Evolutionary conservation across 2,329 filamentous ascomycete species (phyloP).

Genomic region (Boeremia exigua): DNA sequence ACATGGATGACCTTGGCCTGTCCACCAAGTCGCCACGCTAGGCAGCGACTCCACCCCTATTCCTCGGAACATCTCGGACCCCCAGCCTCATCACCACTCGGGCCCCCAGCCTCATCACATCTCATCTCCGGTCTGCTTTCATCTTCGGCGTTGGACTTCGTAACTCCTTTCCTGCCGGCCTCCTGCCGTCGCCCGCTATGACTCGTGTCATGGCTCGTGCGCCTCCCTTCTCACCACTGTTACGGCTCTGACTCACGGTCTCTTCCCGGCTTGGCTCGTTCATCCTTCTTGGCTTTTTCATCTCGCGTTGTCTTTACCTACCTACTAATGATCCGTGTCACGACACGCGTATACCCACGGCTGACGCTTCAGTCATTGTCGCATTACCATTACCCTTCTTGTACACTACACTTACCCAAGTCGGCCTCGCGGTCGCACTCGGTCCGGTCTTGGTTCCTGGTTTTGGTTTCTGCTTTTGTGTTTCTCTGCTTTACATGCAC

Average conservation of each 20-base stretch:
- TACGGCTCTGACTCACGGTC: slow-evolving; percentile 30
- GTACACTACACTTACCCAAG: slow-evolving; percentile 37
- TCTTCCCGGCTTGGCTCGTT: slow-evolving; percentile 17
- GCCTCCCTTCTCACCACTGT: slow-evolving; percentile 24
- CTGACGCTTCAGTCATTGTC: slow-evolving; percentile 7
- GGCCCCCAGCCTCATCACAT: slow-evolving; percentile 9
- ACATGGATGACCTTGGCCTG: slow-evolving; percentile 62
- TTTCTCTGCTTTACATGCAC: slow-evolving; percentile 19
- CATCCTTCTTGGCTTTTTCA: slow-evolving; percentile 17
- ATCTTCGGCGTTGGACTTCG: slow-evolving; percentile 10
- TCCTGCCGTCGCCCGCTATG: slow-evolving; percentile 20
- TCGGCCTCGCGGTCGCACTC: slow-evolving; percentile 28
- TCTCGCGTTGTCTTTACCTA: slow-evolving; percentile 15
- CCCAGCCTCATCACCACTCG: slow-evolving; percentile 8
- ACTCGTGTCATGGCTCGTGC: slow-evolving; percentile 23
- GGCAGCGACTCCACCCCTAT: slow-evolving; percentile 20
- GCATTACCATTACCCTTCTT: slow-evolving; percentile 32
- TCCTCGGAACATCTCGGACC: slow-evolving; percentile 7
- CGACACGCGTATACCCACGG: slow-evolving; percentile 18
- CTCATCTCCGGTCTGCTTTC: slow-evolving; percentile 25
- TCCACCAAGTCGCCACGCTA: slow-evolving; percentile 40
- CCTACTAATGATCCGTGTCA: slow-evolving; percentile 20
- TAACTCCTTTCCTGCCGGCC: slow-evolving; percentile 14
- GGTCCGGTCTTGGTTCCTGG: slow-evolving; percentile 22
- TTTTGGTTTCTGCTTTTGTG: slow-evolving; percentile 13